Conservation (phyloP, 2,329 filamentous ascomycete genomes). For the Sarocladium brachiariae region DNA sequence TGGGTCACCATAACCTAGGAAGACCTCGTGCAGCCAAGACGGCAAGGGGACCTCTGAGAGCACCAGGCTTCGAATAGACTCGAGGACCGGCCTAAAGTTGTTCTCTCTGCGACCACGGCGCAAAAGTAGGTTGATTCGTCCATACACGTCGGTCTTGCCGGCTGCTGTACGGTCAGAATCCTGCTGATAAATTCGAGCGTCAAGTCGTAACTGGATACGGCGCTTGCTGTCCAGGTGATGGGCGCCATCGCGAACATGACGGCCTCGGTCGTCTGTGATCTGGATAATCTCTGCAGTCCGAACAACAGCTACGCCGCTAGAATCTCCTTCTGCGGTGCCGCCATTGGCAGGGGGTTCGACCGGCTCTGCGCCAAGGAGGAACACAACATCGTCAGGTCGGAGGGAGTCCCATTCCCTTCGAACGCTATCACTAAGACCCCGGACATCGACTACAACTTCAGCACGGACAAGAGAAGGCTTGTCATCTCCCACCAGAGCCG, state of each 20-base stretch:
- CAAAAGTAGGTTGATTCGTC: slow-evolving; percentile 76
- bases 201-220: slow-evolving; percentile 73
- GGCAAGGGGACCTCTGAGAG: slow-evolving; percentile 81
- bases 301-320: slow-evolving; percentile 37
- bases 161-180: slow-evolving; percentile 61
- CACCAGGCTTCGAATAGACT: slow-evolving; percentile 82
- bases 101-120: slow-evolving; percentile 84
- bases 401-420: slow-evolving; percentile 86
- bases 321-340: background rate
- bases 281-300: slow-evolving; percentile 82
- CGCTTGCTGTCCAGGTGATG: slow-evolving; percentile 60
- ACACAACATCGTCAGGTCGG: slow-evolving; percentile 81
- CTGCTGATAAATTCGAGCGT: slow-evolving; percentile 67
- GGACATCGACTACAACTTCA: slow-evolving; percentile 79
- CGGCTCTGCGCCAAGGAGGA: slow-evolving; percentile 72
- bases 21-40: slow-evolving; percentile 91
- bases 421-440: slow-evolving; percentile 66
- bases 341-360: background rate
- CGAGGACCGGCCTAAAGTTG: slow-evolving; percentile 90
- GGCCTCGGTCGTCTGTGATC: slow-evolving; percentile 78
- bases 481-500: slow-evolving; percentile 73
- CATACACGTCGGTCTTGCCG: slow-evolving; percentile 74
- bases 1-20: slow-evolving; percentile 94
- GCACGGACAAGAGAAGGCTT: slow-evolving; percentile 79
- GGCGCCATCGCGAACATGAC: slow-evolving; percentile 56